A percentile compares a stretch with the other conserved stretches of the same genome.
phyloP scores from a whole-genome alignment of 108 stramenopile species.

The Schizochytrium sp. region DNA sequence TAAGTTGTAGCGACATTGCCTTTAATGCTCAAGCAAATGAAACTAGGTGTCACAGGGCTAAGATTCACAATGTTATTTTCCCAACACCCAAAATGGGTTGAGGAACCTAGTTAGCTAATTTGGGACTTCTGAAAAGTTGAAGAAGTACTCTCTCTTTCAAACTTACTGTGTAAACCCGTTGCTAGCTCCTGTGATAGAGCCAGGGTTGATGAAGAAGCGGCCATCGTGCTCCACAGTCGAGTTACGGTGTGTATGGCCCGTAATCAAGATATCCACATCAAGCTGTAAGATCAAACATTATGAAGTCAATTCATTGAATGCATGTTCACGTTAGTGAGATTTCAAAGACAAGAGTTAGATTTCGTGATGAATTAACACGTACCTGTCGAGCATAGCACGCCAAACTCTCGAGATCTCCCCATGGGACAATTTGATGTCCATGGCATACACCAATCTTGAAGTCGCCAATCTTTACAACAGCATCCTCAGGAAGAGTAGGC shows the following conservation, averaged over 20 bases:
- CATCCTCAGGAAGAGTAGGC: slow-evolving; percentile 84
- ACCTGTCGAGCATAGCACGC: slow-evolving; percentile 74
- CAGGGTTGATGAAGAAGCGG: slow-evolving; percentile 90
- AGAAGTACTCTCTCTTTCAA: neutral
- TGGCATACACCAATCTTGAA: slow-evolving; percentile 95
- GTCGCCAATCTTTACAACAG: slow-evolving; percentile 87
- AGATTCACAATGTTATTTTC: neutral
- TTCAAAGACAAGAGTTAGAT: neutral
- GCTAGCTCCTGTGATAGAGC: slow-evolving; percentile 69
- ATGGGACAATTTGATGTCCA: slow-evolving; percentile 91
- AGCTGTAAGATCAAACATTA: slow-evolving; percentile 74
- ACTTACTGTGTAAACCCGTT: slow-evolving; percentile 14
- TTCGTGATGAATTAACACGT: neutral
- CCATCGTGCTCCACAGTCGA: slow-evolving; percentile 89
- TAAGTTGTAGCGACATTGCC: slow-evolving; percentile 43
- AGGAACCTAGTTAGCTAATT: neutral
- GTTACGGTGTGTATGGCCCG: slow-evolving; percentile 93
- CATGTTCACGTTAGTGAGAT: neutral
- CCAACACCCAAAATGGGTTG: neutral
- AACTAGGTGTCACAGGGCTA: slow-evolving; percentile 24
- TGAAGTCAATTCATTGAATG: neutral
- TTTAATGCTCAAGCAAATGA: slow-evolving; percentile 57
- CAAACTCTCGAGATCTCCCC: slow-evolving; percentile 83
- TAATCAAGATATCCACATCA: slow-evolving; percentile 91
- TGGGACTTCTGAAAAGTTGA: neutral